phyloP scores from a whole-genome alignment of 257 asterid species.

The Solanum medicagineum region DNA sequence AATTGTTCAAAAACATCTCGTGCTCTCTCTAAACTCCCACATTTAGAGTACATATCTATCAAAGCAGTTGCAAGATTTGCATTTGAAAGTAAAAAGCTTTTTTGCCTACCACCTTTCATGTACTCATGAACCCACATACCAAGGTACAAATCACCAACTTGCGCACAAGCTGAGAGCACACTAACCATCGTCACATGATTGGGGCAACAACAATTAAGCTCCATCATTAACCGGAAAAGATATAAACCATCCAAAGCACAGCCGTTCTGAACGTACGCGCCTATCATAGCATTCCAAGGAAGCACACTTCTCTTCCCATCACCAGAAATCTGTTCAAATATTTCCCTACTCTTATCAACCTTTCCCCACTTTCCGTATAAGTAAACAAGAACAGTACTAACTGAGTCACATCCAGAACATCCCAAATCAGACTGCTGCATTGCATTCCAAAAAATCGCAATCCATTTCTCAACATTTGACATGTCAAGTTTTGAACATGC shows the following conservation, averaged over 20 bases:
- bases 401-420: conserved; percentile 18
- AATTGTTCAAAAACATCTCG: conserved; percentile 27
- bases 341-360: conserved; percentile 35
- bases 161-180: conserved; percentile 70
- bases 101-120: conserved; percentile 32
- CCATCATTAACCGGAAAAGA: conserved; percentile 40
- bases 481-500: conserved; percentile 44
- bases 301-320: conserved; percentile 45
- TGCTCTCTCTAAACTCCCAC: conserved; percentile 49
- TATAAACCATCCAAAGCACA: conserved; percentile 38
- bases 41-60: conserved; percentile 71
- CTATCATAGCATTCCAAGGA: conserved; percentile 62
- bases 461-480: conserved; percentile 34
- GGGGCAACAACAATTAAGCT: conserved; percentile 27
- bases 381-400: conserved; percentile 36
- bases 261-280: conserved; percentile 45
- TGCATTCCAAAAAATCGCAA: conserved; percentile 8
- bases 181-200: conserved; percentile 77
- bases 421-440: not conserved
- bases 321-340: conserved; percentile 41
- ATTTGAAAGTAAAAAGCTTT: conserved; percentile 30
- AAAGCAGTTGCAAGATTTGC: conserved; percentile 59
- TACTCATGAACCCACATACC: conserved; percentile 56
- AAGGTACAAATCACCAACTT: conserved; percentile 50
- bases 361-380: conserved; percentile 46